Evolutionary conservation across 31 red algal species (phyloP), one percentile per base, ranked within the genome.

Genomic region (Odonthalia washingtoniensis): DNA sequence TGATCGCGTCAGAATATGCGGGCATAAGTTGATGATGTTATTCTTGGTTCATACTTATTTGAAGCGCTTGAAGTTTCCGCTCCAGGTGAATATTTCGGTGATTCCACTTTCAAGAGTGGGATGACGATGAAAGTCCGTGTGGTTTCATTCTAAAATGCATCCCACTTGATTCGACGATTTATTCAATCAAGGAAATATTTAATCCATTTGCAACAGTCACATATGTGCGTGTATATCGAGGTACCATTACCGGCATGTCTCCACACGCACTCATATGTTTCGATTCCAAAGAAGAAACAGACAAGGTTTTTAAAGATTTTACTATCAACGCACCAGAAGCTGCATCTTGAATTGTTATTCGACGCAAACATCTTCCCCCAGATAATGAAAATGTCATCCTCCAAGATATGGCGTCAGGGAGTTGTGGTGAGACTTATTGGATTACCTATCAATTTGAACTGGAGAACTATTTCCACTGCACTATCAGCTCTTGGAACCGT

Each of bases 371-470:
- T 35, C 45, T 39, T 27, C 14, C 30, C 61, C 53, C 14, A 69
- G 70, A 33, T 3, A 12, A 16, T 61, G 46, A 57, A 42, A 18
- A 74, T 66, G 4, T 42, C 64, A 40, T 44, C 63, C 17, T 37
- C 68, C 1, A 66, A 49, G 60, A 34, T 28, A 12, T 53, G 41
- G 78, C 82, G 74, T 1, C n/a, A 32, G 26, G 90, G 90, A 35
- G 90, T 92, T 75, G 85, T 92, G 61, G 74, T 92, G 1, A 86
- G 67, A 45, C 26, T 92, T 33, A 65, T 74, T 1, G 90, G 90
- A 5, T 43, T 92, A 18, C 38, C 39, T 43, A 28, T 49, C 2
- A 5, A 53, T 34, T 30, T 74, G 16, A 75, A 39, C 1, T 92
- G 90, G 90, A 82, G 74, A 35, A 42, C 46, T 1, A 33, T 92